A percentile compares a stretch with the other conserved stretches of the same genome.
phyloP scores from a whole-genome alignment of 768 basidiomycete genomes.

The Pluteus cervinus region DNA sequence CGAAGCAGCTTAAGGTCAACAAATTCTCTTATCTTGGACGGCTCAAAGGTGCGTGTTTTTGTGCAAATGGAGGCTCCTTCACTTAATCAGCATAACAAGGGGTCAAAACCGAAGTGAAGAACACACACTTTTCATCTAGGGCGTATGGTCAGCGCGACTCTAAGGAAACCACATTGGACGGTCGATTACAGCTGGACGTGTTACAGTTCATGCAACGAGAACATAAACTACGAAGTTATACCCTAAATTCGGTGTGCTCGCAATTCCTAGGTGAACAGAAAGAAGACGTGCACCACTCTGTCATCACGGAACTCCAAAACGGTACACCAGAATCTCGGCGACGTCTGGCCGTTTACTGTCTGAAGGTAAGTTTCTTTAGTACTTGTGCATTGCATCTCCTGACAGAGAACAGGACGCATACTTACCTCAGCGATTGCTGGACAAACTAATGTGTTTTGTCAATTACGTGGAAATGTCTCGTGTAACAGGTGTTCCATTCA shows the following conservation, averaged over 20 bases:
- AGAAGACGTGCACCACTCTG: conserved; percentile 97
- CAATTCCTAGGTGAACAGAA: conserved; percentile 98
- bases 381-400: background rate
- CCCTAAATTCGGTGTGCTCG: conserved; percentile 96
- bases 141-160: conserved; percentile 97
- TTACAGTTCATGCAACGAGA: conserved; percentile 99
- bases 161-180: conserved; percentile 87
- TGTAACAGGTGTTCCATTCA: conserved; percentile 99
- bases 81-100: conserved; percentile 34
- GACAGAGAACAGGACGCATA: conserved; percentile 94
- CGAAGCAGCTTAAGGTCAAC: conserved; percentile 66
- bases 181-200: conserved; percentile 91
- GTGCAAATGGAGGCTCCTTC: conserved; percentile 1
- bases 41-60: conserved; percentile 49
- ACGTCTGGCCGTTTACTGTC: conserved; percentile 92
- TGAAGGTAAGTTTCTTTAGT: conserved; percentile 58
- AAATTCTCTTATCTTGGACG: conserved; percentile 75
- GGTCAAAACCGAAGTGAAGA: conserved; percentile 73
- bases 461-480: conserved; percentile 99
- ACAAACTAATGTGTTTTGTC: conserved; percentile 98
- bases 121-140: conserved; percentile 96
- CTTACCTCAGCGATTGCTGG: conserved; percentile 90
- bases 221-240: conserved; percentile 94
- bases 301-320: conserved; percentile 97
- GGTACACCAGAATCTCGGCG: conserved; percentile 91